Evolutionary conservation across 129 eudicot genomes (phyloP), one percentile per base, ranked within the genome.

Genomic region (Lactuca sativa): DNA sequence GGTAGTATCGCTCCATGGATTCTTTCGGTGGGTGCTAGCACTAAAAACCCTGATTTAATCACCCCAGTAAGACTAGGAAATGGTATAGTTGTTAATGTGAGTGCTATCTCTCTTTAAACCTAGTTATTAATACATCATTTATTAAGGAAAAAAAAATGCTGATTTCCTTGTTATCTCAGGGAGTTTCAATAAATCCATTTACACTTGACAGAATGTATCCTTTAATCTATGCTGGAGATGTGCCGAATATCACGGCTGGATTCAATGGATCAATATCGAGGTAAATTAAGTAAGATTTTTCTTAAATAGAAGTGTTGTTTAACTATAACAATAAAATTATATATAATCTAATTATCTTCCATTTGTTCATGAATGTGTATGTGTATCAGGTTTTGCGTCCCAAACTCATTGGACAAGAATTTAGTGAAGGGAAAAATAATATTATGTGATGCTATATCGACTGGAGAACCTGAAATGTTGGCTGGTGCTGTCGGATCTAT

Each of bases 401-500:
- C 0, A 2, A 72, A 74, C 37, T 77, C 91, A 6, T 67, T 86
- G 74, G 79, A 86, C 71, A 69, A 78, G 44, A 63, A 67, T 10
- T 47, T 66, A 65, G 91, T 83, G 11, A 60, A 64, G 0, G 88
- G 82, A 9, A 86, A 70, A 25, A 86, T 82, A 52, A 76, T 82
- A 52, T 67, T 86, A n/a, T 86, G 91, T 57, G 82, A 86, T 6
- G 6, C 0, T 14, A 2, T 17, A 18, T 25, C 4, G 10, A 69
- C 59, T 4, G 85, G 77, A 37, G 63, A 37, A n/a, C 53, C 21
- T 9, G 56, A 17, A 54, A 11, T 73, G 14, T 43, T 9, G 14
- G 80, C 82, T 3, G 82, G 85, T 8, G 91, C 85, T 13, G 36
- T 67, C 18, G 91, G 91, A 33, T 63, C 82, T 1, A n/a, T 86